Conservation (phyloP, 2,329 filamentous ascomycete genomes). For the Madurella mycetomatis region DNA sequence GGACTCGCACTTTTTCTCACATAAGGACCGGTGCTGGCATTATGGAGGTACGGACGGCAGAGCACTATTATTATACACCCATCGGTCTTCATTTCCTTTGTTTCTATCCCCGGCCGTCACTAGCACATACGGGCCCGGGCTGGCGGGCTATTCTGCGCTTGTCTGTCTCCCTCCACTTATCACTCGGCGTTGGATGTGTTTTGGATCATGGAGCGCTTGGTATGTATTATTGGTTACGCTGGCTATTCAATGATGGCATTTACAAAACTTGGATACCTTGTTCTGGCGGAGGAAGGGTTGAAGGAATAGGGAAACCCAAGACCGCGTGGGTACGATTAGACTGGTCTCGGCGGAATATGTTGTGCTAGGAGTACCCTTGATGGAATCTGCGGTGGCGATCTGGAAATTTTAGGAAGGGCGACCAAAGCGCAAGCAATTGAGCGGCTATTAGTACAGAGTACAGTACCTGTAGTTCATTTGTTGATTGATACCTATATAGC, state of each 20-base stretch:
- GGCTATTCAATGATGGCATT: conserved; percentile 2
- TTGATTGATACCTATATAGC: no score
- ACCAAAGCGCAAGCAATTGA: no score
- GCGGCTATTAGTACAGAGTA: no score
- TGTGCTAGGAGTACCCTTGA: no score
- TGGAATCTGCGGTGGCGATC: no score
- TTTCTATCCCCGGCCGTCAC: conserved; percentile 6
- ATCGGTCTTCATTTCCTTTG: conserved; percentile 9
- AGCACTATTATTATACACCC: neutral
- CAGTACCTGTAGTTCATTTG: no score
- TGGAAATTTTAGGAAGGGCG: no score
- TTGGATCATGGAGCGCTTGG: conserved; percentile 9
- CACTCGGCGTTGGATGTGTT: conserved; percentile 11
- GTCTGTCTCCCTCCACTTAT: neutral
- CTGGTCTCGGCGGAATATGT: no score
- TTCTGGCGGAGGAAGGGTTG: neutral
- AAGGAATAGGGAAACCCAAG: neutral
- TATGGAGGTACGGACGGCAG: neutral
- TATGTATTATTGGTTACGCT: neutral
- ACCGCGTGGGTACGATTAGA: no score
- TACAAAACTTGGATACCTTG: conserved; percentile 1
- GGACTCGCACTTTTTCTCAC: neutral
- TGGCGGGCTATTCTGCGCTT: neutral
- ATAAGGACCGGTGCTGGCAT: no score
- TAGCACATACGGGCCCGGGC: conserved; percentile 8